Evolutionary conservation across 1,284 basidiomycete species (phyloP).

Genomic region (Vanrija humicola): DNA sequence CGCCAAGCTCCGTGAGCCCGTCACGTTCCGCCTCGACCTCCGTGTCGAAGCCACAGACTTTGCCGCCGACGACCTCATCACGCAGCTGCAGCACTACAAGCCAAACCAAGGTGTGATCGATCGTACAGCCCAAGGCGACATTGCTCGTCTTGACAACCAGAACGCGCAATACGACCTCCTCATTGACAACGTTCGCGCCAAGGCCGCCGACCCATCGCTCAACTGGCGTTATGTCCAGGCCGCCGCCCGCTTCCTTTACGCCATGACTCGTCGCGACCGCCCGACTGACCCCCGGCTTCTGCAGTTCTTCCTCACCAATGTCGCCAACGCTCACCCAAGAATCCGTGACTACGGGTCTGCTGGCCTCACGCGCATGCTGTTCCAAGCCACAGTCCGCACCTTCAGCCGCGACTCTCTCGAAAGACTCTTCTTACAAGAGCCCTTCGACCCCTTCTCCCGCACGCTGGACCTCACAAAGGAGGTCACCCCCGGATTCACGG

Average conservation of each 20-base stretch:
- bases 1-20: slow-evolving; percentile 35
- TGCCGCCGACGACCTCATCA: slow-evolving; percentile 33
- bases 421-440: slow-evolving; percentile 69
- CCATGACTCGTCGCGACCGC: slow-evolving; percentile 71
- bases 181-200: slow-evolving; percentile 60
- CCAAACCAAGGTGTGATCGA: slow-evolving; percentile 36
- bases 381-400: slow-evolving; percentile 79
- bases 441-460: slow-evolving; percentile 67
- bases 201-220: slow-evolving; percentile 56
- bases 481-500: slow-evolving; percentile 52
- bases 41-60: slow-evolving; percentile 23
- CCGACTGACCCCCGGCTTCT: slow-evolving; percentile 63
- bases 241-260: slow-evolving; percentile 66
- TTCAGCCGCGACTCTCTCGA: slow-evolving; percentile 64
- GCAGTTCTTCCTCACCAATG: slow-evolving; percentile 65
- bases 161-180: slow-evolving; percentile 48
- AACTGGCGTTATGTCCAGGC: slow-evolving; percentile 89
- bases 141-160: slow-evolving; percentile 31
- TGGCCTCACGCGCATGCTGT: slow-evolving; percentile 68
- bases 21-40: slow-evolving; percentile 30
- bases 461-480: slow-evolving; percentile 53
- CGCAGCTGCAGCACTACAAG: slow-evolving; percentile 11
- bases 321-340: slow-evolving; percentile 72
- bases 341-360: slow-evolving; percentile 69
- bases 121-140: slow-evolving; percentile 35